A percentile compares a stretch with the other conserved stretches of the same genome.
Conservation (phyloP, 2,329 filamentous ascomycete genomes). For the Botrytis tulipae region DNA sequence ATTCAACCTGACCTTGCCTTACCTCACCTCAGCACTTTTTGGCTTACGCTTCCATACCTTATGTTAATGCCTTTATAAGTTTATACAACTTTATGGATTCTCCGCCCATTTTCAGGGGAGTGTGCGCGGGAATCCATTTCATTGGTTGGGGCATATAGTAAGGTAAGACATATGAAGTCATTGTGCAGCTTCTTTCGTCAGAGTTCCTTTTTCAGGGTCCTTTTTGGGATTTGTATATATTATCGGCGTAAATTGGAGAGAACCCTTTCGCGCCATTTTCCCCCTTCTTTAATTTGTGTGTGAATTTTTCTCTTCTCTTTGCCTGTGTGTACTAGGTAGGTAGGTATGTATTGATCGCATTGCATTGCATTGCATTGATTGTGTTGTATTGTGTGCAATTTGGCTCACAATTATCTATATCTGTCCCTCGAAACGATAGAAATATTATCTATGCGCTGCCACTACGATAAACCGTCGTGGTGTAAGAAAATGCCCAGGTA, state of each 20-base stretch:
- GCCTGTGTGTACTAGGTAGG: no score
- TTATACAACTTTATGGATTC: background rate
- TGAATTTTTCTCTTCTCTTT: background rate
- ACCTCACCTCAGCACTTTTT: background rate
- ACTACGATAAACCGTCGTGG: background rate
- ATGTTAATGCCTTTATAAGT: background rate
- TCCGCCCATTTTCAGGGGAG: background rate
- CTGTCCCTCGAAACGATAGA: background rate
- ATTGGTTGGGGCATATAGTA: background rate
- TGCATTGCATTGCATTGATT: background rate
- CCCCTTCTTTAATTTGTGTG: background rate
- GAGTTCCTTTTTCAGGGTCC: background rate
- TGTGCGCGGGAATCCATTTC: background rate
- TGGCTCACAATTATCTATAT: background rate
- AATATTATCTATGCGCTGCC: background rate
- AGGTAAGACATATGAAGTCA: conserved; percentile 2
- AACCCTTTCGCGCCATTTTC: background rate
- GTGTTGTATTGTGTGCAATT: background rate
- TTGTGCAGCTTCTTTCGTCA: background rate
- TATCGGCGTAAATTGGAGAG: background rate
- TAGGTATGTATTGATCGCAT: no score
- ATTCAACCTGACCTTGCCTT: no score
- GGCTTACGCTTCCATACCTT: background rate
- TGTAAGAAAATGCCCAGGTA: background rate
- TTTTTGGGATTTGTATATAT: background rate